Conservation (phyloP, 2,329 filamentous ascomycete genomes). For the Colletotrichum sp. region DNA sequence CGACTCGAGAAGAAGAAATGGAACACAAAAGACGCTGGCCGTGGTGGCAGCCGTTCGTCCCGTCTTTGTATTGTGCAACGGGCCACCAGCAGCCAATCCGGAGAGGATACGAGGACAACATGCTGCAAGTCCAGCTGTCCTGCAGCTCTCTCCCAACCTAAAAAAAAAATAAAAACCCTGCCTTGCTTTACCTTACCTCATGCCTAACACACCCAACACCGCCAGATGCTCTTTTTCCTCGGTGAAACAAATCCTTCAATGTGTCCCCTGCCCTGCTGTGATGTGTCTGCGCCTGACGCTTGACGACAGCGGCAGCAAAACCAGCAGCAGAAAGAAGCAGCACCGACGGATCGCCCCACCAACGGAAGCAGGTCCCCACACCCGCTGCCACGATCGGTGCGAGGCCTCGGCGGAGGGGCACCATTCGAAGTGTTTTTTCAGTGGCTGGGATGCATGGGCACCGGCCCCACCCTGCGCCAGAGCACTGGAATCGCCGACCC, state of each 20-base stretch:
- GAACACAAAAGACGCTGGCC: background rate
- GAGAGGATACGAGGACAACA: background rate
- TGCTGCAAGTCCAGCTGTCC: constrained; percentile 17
- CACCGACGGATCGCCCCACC: background rate
- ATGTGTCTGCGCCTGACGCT: background rate
- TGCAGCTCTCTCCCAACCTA: background rate
- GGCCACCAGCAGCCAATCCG: background rate
- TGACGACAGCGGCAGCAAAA: background rate
- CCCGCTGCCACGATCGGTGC: background rate
- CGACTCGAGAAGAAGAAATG: background rate
- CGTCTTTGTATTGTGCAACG: background rate
- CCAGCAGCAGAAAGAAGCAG: too few species aligned
- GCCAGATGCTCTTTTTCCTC: background rate
- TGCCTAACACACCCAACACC: background rate
- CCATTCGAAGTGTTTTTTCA: background rate
- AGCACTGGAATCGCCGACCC: background rate
- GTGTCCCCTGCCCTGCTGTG: background rate
- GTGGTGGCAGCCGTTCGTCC: background rate
- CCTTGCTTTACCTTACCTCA: background rate
- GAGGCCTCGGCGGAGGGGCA: background rate
- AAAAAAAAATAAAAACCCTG: background rate
- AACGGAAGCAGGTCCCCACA: background rate
- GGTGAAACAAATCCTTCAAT: background rate
- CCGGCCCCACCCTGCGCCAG: background rate
- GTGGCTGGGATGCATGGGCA: constrained; percentile 15